Evolutionary conservation across 768 basidiomycete species (phyloP), one percentile per base, ranked within the genome.

Genomic region (Boletus subcaerulescens): DNA sequence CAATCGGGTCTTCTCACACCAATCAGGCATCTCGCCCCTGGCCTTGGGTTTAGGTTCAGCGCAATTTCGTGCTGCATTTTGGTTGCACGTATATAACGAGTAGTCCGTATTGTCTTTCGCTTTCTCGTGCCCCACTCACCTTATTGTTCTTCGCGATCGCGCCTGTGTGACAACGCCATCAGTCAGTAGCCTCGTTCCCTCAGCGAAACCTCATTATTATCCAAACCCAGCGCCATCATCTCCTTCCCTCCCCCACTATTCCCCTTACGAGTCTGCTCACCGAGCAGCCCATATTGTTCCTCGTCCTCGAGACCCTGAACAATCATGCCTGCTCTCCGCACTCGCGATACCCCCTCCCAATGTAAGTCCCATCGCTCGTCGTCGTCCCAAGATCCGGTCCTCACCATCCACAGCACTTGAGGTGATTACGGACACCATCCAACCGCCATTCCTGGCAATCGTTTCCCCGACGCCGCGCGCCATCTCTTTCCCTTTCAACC

Each of bases 281-380:
- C 66, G 47, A 48, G 69, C 69, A 65, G 69, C 29, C 58, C 50
- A 45, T 59, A 62, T 69, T 74, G 65, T 73, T 68, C 66, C 32
- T 31, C 61, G 56, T 61, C 66, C 56, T 50, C 32, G 38, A 53
- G 50, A 52, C 49, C 29, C 9, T 20, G 65, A 65, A 71, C 76
- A 72, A 83, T 80, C 79, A 89, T 89, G 87, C 87, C 87, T 71
- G 86, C 86, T 48, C 77, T 83, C 67, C 87, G 87, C 76, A 89
- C 87, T 70, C 86, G 85, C 77, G 86, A 88, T 77, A 85, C 80
- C 77, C 80, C 77, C 60, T 71, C 79, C 68, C 76, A 75, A 67
- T 71, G 78, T 77, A 51, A 74, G 76, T 70, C 39, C 43, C 22
- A 36, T 40, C 29, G 20, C 22, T 53, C 49, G 48, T 45, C 51